phyloP scores from a whole-genome alignment of 2,329 filamentous ascomycete genomes.

The Neonectria magnoliae region DNA sequence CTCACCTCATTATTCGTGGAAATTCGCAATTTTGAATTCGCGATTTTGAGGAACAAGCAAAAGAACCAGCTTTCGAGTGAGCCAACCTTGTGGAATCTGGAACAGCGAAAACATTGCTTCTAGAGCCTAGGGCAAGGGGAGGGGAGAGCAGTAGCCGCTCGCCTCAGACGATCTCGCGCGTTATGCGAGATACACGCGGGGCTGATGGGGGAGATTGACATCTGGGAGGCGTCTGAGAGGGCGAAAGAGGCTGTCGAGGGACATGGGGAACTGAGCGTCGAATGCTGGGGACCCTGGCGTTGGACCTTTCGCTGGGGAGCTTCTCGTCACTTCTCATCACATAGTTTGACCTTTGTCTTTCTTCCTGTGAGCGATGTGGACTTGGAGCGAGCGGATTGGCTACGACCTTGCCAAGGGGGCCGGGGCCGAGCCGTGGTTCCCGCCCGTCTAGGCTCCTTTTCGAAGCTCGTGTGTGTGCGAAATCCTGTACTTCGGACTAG shows the following conservation, averaged over 20 bases:
- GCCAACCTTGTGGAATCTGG: not conserved
- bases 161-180: conserved; percentile 17
- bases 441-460: conserved; percentile 32
- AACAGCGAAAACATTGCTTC: not conserved
- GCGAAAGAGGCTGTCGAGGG: not conserved
- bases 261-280: not conserved
- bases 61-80: not conserved
- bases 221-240: conserved; percentile 4
- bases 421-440: conserved; percentile 40
- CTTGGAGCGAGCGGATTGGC: conserved; percentile 30
- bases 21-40: conserved; percentile 19
- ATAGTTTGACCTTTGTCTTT: not conserved
- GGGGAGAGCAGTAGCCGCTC: not conserved
- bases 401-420: conserved; percentile 3
- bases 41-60: conserved; percentile 4
- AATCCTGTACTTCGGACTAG: not conserved
- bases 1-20: not conserved
- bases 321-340: not conserved
- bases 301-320: no score
- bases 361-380: not conserved
- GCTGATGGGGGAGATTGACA: conserved; percentile 1
- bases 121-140: conserved; percentile 4
- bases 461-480: conserved; percentile 13
- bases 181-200: conserved; percentile 25
- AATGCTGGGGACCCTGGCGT: conserved; percentile 1